Conservation (phyloP, 441 rosid genomes). For the Jatropha multifida region DNA sequence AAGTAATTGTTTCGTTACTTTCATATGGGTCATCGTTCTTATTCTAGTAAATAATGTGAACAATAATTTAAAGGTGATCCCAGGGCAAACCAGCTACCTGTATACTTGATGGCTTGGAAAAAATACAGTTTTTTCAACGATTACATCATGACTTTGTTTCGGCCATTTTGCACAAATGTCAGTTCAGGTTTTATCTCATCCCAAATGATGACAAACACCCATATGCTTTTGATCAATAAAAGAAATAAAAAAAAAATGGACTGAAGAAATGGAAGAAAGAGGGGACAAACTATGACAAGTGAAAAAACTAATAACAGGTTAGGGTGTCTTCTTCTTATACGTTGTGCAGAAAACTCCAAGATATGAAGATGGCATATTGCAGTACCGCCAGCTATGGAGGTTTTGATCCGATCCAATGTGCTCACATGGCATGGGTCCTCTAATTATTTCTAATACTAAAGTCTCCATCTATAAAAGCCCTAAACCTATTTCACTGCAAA, state of each 20-base stretch:
- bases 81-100: neutral
- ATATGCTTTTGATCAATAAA: neutral
- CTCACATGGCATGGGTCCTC: conserved; percentile 9
- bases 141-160: neutral
- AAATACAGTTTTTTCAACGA: neutral
- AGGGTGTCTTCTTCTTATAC: neutral
- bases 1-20: too few species aligned
- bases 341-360: conserved; percentile 10
- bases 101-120: neutral
- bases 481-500: conserved; percentile 5
- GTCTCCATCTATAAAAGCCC: conserved; percentile 26
- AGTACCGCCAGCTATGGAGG: conserved; percentile 2
- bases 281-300: neutral
- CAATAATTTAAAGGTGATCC: too few species aligned
- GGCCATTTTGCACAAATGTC: neutral
- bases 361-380: neutral
- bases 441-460: neutral
- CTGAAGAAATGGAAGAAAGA: neutral
- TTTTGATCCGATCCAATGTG: conserved; percentile 13
- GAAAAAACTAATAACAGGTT: neutral
- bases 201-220: neutral
- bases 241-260: neutral
- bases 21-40: too few species aligned
- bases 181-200: neutral
- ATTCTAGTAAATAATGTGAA: too few species aligned